Conservation (phyloP, 495 filamentous ascomycete genomes). For the Aspergillus sparsus region DNA sequence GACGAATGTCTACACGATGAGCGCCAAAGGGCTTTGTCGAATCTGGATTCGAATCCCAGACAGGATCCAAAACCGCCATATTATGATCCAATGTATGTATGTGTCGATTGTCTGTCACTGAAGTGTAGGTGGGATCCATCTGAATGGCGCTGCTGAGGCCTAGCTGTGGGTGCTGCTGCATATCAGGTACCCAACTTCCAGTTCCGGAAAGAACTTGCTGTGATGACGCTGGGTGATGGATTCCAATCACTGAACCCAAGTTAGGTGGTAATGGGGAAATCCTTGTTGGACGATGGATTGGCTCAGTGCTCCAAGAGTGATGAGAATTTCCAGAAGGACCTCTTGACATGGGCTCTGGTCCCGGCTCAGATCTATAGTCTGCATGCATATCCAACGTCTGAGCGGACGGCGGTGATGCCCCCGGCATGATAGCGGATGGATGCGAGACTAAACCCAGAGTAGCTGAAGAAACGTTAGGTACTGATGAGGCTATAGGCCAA, state of each 20-base stretch:
- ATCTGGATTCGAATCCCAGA: conserved; percentile 23
- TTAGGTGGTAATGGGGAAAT: conserved; percentile 29
- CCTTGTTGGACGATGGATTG: conserved; percentile 32
- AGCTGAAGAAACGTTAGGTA: conserved; percentile 10
- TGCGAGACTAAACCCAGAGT: conserved; percentile 26
- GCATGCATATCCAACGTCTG: conserved; percentile 17
- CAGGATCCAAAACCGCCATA: conserved; percentile 20
- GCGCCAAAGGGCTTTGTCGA: conserved; percentile 30
- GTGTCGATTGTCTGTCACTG: conserved; percentile 13
- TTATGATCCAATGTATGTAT: conserved; percentile 30
- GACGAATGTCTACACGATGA: conserved; percentile 39
- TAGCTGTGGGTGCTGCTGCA: background rate
- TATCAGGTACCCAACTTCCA: conserved; percentile 29
- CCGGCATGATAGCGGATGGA: conserved; percentile 47
- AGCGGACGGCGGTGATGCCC: conserved; percentile 31
- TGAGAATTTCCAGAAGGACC: conserved; percentile 38
- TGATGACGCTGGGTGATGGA: conserved; percentile 19
- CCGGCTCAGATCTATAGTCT: conserved; percentile 32
- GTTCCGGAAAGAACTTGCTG: conserved; percentile 27
- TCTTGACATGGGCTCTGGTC: conserved; percentile 36
- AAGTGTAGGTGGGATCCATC: conserved; percentile 27
- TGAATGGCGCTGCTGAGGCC: conserved; percentile 26
- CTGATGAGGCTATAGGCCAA: conserved; percentile 12
- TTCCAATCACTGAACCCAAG: background rate
- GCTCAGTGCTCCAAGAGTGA: conserved; percentile 46